Evolutionary conservation across 2,329 filamentous ascomycete species (phyloP).

Genomic region (Byssothecium circinans): DNA sequence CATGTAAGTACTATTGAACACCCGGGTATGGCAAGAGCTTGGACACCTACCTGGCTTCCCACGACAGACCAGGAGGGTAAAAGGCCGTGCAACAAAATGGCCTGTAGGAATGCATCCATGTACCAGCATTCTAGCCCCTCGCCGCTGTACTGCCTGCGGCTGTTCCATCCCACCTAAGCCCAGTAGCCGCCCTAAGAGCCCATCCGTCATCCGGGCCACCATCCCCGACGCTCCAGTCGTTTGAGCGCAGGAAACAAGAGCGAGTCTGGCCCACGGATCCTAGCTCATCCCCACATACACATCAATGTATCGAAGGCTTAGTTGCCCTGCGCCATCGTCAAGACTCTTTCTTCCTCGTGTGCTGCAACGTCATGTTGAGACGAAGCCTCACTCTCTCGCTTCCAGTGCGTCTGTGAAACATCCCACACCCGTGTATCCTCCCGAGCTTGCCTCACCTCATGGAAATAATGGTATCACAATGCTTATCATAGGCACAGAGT

Average conservation of each 20-base stretch:
- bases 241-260: constrained; percentile 25
- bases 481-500: constrained; percentile 5
- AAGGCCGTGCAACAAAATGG: constrained; percentile 35
- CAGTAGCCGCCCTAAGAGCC: constrained; percentile 25
- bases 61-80: constrained; percentile 14
- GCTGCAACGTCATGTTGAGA: background rate
- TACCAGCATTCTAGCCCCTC: constrained; percentile 27
- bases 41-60: constrained; percentile 19
- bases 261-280: constrained; percentile 28
- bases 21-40: constrained; percentile 14
- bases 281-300: constrained; percentile 3
- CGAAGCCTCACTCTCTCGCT: constrained; percentile 8
- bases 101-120: constrained; percentile 26
- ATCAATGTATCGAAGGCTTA: background rate
- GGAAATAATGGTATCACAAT: constrained; percentile 4
- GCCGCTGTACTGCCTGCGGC: constrained; percentile 23
- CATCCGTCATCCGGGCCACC: constrained; percentile 32
- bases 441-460: constrained; percentile 4
- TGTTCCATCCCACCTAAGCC: constrained; percentile 25
- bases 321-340: constrained; percentile 1
- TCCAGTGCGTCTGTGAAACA: constrained; percentile 12
- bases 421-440: background rate
- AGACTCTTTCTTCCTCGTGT: constrained; percentile 1
- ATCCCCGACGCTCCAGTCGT: constrained; percentile 33
- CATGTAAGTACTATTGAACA: constrained; percentile 13